Evolutionary conservation across 2,329 filamentous ascomycete species (phyloP).

Genomic region (Rutstroemia sp.): DNA sequence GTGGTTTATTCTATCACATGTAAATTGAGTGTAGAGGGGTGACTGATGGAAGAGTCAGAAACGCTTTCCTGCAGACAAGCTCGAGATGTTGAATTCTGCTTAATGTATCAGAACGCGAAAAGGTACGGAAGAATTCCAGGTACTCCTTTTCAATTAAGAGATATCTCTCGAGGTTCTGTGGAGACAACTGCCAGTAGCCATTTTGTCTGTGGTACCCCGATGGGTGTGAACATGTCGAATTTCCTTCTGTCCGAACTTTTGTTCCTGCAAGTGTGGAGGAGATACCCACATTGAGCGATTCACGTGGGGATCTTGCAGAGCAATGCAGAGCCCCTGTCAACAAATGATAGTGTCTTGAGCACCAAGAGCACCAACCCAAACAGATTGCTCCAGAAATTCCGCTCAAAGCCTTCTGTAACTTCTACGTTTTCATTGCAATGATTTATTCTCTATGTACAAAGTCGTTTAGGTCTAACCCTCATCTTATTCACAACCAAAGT

Average conservation of each 20-base stretch:
- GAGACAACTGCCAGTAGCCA: neutral
- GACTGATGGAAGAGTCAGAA: neutral
- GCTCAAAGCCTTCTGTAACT: too few species aligned
- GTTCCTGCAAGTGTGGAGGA: too few species aligned
- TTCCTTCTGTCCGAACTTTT: neutral
- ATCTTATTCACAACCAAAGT: too few species aligned
- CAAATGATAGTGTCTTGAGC: too few species aligned
- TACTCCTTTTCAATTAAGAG: neutral
- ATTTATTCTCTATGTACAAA: too few species aligned
- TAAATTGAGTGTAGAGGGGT: constrained; percentile 3
- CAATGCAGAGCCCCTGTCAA: too few species aligned
- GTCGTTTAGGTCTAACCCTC: too few species aligned
- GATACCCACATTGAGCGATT: too few species aligned
- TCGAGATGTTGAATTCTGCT: neutral
- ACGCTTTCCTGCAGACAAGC: neutral
- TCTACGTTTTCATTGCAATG: too few species aligned
- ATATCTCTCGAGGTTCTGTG: constrained; percentile 11
- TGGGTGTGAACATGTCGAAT: neutral
- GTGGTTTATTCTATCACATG: constrained; percentile 14
- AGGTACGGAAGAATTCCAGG: neutral
- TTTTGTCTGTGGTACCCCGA: neutral
- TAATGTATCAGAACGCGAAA: neutral
- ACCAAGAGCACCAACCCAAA: too few species aligned
- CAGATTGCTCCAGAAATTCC: too few species aligned
- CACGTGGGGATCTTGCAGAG: too few species aligned